These are phyloP conservation scores for Aspergillus panamensis DNA, from an alignment of 495 filamentous ascomycete genomes.

Conservation along the genomic window DNA sequence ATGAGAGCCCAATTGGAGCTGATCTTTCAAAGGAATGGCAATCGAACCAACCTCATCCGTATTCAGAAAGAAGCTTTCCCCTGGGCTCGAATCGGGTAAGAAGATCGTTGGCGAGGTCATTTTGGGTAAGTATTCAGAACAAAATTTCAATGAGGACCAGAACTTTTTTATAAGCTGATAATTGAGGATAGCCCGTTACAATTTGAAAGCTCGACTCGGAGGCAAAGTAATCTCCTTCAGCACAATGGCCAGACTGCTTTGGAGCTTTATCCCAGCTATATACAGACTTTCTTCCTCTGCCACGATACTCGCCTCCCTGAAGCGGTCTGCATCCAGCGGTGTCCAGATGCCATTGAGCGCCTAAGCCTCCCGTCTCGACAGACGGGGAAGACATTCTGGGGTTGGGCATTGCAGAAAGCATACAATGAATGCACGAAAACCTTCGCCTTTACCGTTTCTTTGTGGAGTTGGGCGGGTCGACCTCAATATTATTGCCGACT, in stretches of 20 bases:
- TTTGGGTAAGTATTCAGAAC: background rate
- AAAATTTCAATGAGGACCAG: background rate
- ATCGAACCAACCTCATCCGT: background rate
- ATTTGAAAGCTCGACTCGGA: background rate
- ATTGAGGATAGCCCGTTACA: background rate
- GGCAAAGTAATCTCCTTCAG: background rate
- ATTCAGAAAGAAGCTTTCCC: background rate
- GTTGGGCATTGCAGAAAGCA: background rate
- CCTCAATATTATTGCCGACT: background rate
- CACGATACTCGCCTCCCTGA: background rate
- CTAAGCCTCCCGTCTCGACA: background rate
- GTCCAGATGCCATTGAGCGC: background rate
- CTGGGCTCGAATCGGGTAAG: background rate
- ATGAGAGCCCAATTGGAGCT: background rate
- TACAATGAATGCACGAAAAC: background rate
- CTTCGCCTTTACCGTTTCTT: background rate
- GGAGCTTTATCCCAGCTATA: background rate
- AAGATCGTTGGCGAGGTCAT: background rate
- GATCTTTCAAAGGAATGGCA: background rate
- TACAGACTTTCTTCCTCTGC: background rate
- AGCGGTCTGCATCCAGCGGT: conserved; percentile 2
- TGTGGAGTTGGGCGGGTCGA: background rate
- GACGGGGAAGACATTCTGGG: background rate
- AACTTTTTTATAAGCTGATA: background rate
- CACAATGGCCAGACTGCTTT: background rate